Conservation (phyloP, 169 alveolate species). For the Plasmodium billcollinsi region DNA sequence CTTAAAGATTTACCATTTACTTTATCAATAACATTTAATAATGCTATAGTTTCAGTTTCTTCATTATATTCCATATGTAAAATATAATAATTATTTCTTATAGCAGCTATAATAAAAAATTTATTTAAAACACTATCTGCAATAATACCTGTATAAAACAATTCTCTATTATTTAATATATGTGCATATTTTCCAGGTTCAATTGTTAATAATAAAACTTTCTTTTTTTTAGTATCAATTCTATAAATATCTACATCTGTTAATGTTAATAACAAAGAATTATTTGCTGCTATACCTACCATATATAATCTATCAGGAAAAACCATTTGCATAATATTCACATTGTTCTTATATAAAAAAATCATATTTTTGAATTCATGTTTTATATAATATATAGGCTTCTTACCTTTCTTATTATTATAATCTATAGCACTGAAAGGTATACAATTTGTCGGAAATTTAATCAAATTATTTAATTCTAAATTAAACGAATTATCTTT, state of each 20-base stretch:
- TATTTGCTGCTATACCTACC: conserved; percentile 50
- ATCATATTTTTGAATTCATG: conserved; percentile 49
- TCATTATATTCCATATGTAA: conserved; percentile 32
- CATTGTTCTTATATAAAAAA: conserved; percentile 55
- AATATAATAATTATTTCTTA: conserved; percentile 23
- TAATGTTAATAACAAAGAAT: conserved; percentile 21
- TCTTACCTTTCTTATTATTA: conserved; percentile 10
- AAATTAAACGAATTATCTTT: conserved; percentile 4
- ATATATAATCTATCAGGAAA: conserved; percentile 40
- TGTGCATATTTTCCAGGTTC: not conserved
- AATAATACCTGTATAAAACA: conserved; percentile 36
- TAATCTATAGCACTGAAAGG: conserved; percentile 43
- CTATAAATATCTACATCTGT: conserved; percentile 46
- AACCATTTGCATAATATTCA: conserved; percentile 22
- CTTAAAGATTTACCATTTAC: conserved; percentile 2
- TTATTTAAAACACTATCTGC: conserved; percentile 32
- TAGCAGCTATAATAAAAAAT: conserved; percentile 21
- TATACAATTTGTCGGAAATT: conserved; percentile 59
- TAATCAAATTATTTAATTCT: conserved; percentile 21
- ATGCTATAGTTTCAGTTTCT: not conserved
- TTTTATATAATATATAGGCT: conserved; percentile 44
- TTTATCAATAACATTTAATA: conserved; percentile 27
- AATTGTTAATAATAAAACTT: not conserved
- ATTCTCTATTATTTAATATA: conserved; percentile 20
- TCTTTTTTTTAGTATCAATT: conserved; percentile 29